Evolutionary conservation across 2,329 filamentous ascomycete genomes (phyloP).

Genomic region (Coniella lustricola): DNA sequence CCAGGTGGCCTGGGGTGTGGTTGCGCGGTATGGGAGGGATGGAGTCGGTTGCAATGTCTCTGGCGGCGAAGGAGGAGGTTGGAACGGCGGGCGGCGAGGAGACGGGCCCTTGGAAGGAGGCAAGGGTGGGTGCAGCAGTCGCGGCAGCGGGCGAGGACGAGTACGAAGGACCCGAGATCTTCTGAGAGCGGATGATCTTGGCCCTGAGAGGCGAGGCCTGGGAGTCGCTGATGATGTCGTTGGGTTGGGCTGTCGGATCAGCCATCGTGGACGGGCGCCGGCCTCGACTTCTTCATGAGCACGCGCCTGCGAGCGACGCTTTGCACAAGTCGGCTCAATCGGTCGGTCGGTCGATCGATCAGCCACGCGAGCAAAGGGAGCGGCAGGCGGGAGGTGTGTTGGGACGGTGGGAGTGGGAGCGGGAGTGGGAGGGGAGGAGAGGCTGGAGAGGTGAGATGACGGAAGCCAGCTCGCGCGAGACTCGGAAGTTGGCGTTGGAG

Average conservation of each 20-base stretch:
- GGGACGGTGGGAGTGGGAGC: not conserved
- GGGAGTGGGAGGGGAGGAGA: not conserved
- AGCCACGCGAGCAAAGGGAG: not conserved
- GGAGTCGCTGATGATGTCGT: constrained; percentile 16
- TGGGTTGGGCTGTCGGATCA: constrained; percentile 29
- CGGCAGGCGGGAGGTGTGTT: not conserved
- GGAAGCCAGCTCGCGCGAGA: no score
- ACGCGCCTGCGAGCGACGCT: not conserved
- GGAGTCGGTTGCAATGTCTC: constrained; percentile 23
- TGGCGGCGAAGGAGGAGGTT: no score
- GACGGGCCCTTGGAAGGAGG: no score
- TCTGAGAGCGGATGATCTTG: constrained; percentile 46
- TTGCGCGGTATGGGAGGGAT: constrained; percentile 40
- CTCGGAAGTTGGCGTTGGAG: no score
- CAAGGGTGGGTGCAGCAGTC: constrained; percentile 13
- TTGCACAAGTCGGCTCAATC: not conserved
- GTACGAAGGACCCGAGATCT: constrained; percentile 30
- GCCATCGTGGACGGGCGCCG: constrained; percentile 31
- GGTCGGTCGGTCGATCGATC: not conserved
- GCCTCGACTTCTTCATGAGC: constrained; percentile 20
- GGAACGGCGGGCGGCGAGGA: no score
- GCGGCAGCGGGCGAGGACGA: constrained; percentile 21
- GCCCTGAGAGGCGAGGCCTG: constrained; percentile 32
- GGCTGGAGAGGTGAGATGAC: no score
- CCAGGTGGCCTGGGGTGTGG: constrained; percentile 56